phyloP scores from a whole-genome alignment of 352 stramenopile species.

The Globisporangium ultimum region DNA sequence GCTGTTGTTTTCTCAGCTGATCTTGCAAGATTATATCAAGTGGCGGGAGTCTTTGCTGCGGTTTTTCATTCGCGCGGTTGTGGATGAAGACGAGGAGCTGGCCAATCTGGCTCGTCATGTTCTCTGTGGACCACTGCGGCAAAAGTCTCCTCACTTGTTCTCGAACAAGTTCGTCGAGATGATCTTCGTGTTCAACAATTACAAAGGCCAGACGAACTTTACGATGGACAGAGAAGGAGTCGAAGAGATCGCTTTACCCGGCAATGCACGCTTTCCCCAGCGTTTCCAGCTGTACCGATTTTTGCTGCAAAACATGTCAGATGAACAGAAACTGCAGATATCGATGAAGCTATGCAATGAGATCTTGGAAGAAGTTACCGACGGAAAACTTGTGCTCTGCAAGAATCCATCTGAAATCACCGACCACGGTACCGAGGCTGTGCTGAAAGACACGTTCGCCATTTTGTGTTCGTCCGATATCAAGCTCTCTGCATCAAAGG shows the following conservation, averaged over 20 bases:
- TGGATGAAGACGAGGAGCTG: constrained; percentile 93
- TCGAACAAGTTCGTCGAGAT: constrained; percentile 97
- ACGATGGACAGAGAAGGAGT: constrained; percentile 63
- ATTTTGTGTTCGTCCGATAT: constrained; percentile 87
- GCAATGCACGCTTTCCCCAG: constrained; percentile 51
- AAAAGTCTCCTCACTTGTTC: constrained; percentile 93
- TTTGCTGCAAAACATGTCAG: constrained; percentile 92
- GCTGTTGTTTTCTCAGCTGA: constrained; percentile 93
- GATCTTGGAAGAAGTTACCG: constrained; percentile 89
- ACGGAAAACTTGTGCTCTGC: constrained; percentile 69
- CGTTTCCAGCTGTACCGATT: constrained; percentile 93
- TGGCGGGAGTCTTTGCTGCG: constrained; percentile 95
- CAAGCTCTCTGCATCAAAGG: constrained; percentile 62
- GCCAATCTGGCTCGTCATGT: constrained; percentile 92
- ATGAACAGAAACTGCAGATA: constrained; percentile 96
- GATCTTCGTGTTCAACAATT: constrained; percentile 95
- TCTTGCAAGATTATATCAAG: constrained; percentile 99
- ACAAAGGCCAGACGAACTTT: constrained; percentile 58
- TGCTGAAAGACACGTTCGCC: constrained; percentile 85
- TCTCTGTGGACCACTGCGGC: constrained; percentile 87
- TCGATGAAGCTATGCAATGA: constrained; percentile 94
- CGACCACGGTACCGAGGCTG: constrained; percentile 85
- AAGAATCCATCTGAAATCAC: constrained; percentile 74
- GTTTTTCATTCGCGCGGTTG: constrained; percentile 93
- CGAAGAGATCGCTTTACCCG: constrained; percentile 55